Evolutionary conservation across 768 basidiomycete genomes (phyloP).

Genomic region (Epithele typhae): DNA sequence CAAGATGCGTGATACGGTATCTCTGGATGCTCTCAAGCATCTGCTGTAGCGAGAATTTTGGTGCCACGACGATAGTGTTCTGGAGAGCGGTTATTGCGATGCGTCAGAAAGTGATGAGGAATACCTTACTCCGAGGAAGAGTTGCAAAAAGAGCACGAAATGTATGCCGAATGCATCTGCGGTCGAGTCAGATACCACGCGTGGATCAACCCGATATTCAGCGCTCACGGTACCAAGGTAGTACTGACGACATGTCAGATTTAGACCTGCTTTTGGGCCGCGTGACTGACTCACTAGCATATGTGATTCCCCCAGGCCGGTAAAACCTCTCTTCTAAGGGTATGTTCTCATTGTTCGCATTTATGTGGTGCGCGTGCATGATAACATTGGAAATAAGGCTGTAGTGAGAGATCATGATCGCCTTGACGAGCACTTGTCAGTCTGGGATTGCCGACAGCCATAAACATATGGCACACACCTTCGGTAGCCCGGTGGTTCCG

Average conservation of each 20-base stretch:
- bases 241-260: slow-evolving; percentile 17
- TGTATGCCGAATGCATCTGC: slow-evolving; percentile 14
- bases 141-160: slow-evolving; percentile 7
- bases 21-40: slow-evolving; percentile 30
- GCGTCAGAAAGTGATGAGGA: too few species aligned
- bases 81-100: background rate
- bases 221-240: slow-evolving; percentile 15
- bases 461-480: slow-evolving; percentile 13
- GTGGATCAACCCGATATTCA: background rate
- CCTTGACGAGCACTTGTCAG: too few species aligned
- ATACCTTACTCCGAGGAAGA: slow-evolving; percentile 13
- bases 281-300: slow-evolving; percentile 41
- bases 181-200: background rate
- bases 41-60: slow-evolving; percentile 26
- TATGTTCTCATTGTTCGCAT: slow-evolving; percentile 7
- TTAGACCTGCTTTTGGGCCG: too few species aligned
- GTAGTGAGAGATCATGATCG: slow-evolving; percentile 30
- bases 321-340: slow-evolving; percentile 17
- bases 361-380: slow-evolving; percentile 19
- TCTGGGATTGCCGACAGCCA: slow-evolving; percentile 38
- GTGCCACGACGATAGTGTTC: slow-evolving; percentile 26
- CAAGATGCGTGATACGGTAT: slow-evolving; percentile 28
- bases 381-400: slow-evolving; percentile 27
- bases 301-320: slow-evolving; percentile 21
- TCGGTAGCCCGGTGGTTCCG: slow-evolving; percentile 31